Percentiles rank a stretch among this genome's conserved stretches.
These are phyloP conservation scores for Phyllostachys edulis DNA, from an alignment of 176 grass and related monocot genomes.

Conservation along the genomic window DNA sequence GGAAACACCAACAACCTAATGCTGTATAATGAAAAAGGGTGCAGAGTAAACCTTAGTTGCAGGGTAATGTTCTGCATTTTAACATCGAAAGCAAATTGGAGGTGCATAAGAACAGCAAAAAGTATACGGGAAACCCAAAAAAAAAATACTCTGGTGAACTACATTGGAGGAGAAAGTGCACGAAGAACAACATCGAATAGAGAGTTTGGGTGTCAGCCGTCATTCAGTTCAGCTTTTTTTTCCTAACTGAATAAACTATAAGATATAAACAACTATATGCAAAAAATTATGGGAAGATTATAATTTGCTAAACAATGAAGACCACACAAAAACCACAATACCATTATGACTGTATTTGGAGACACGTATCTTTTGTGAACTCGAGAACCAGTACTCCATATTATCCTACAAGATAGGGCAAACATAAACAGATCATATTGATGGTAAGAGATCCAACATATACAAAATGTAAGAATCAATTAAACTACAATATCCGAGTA, in stretches of 20 bases:
- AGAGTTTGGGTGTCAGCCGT: background rate
- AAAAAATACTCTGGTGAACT: background rate
- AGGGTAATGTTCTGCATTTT: background rate
- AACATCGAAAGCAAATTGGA: conserved; percentile 6
- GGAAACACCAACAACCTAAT: background rate
- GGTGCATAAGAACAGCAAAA: background rate
- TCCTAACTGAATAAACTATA: background rate
- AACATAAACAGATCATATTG: conserved; percentile 5
- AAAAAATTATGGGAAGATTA: background rate
- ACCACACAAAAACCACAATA: conserved; percentile 31
- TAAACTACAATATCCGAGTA: background rate
- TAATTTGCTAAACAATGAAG: conserved; percentile 8
- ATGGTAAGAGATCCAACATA: background rate
- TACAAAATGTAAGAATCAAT: conserved; percentile 17
- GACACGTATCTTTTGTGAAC: conserved; percentile 84
- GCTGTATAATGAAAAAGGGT: background rate
- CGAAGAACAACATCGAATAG: background rate
- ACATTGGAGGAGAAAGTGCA: background rate
- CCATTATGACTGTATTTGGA: conserved; percentile 82
- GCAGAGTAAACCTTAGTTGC: background rate
- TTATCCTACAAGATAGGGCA: conserved; percentile 61
- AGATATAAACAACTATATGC: background rate
- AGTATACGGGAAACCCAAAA: conserved; percentile 1
- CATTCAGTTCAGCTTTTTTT: background rate
- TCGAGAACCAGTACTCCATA: conserved; percentile 83